Conservation (phyloP, 345 rosid species). For the Raphanus raphanistrum region DNA sequence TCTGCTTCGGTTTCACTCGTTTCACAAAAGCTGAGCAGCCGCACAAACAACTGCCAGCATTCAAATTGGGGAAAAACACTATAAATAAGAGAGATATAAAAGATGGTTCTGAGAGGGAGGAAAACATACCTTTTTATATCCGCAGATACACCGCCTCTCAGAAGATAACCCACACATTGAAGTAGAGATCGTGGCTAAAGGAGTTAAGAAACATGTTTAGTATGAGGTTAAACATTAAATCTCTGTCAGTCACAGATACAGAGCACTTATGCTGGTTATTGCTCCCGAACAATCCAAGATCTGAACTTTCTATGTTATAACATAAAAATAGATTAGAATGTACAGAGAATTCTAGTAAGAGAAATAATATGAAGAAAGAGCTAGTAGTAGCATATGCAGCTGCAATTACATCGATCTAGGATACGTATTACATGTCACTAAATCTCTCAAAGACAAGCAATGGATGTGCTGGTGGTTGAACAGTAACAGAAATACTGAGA, state of each 20-base stretch:
- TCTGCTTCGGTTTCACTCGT: background rate
- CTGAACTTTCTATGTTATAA: background rate
- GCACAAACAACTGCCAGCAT: background rate
- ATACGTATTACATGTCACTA: too few species aligned
- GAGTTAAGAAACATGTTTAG: too few species aligned
- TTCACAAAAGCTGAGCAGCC: background rate
- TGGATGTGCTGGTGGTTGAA: too few species aligned
- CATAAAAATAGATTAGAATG: constrained; percentile 1
- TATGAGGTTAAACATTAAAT: background rate
- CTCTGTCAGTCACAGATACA: background rate
- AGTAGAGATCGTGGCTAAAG: too few species aligned
- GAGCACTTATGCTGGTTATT: background rate
- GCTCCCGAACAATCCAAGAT: constrained; percentile 14
- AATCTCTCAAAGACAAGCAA: too few species aligned
- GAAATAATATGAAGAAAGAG: too few species aligned
- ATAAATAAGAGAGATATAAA: too few species aligned
- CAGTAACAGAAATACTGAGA: too few species aligned
- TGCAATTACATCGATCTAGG: too few species aligned
- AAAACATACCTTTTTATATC: background rate
- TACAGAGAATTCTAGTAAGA: background rate
- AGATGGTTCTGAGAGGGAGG: background rate
- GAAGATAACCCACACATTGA: too few species aligned
- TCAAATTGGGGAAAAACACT: background rate
- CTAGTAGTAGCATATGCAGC: too few species aligned
- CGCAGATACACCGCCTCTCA: background rate